phyloP scores from a whole-genome alignment of 371 early-diverging fungal genomes.

The Apophysomyces elegans region DNA sequence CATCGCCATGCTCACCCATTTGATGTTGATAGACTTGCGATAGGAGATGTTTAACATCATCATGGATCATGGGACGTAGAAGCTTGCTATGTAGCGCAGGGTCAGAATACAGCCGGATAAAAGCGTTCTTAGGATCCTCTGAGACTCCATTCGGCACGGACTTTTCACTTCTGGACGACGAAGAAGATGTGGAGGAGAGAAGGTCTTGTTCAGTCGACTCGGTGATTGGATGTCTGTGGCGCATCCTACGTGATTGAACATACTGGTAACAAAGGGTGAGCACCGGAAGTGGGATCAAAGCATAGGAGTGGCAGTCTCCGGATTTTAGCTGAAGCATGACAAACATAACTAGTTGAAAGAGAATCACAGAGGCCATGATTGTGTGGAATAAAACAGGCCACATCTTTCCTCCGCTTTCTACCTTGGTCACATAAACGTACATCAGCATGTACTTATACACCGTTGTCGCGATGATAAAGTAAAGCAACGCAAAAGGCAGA shows the following conservation, averaged over 20 bases:
- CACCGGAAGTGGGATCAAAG: slow-evolving; percentile 63
- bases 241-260: slow-evolving; percentile 44
- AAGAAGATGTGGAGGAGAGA: slow-evolving; percentile 16
- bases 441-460: slow-evolving; percentile 79
- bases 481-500: slow-evolving; percentile 72
- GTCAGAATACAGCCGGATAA: slow-evolving; percentile 48
- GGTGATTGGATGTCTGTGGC: slow-evolving; percentile 32
- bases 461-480: slow-evolving; percentile 68
- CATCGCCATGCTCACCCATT: neutral
- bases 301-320: slow-evolving; percentile 48
- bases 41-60: slow-evolving; percentile 54
- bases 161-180: slow-evolving; percentile 14
- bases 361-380: slow-evolving; percentile 58
- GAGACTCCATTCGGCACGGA: neutral
- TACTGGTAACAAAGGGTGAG: slow-evolving; percentile 63
- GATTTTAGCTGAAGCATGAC: slow-evolving; percentile 53
- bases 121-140: neutral
- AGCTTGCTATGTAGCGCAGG: slow-evolving; percentile 49
- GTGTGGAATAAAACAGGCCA: slow-evolving; percentile 77
- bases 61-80: slow-evolving; percentile 55
- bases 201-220: slow-evolving; percentile 33
- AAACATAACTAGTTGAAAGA: slow-evolving; percentile 74
- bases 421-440: slow-evolving; percentile 69
- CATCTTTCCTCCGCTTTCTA: slow-evolving; percentile 78
- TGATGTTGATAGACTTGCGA: slow-evolving; percentile 46